Percentiles rank a stretch among this genome's conserved stretches.
Conservation (phyloP, 2,329 filamentous ascomycete genomes). For the Septoria linicola region DNA sequence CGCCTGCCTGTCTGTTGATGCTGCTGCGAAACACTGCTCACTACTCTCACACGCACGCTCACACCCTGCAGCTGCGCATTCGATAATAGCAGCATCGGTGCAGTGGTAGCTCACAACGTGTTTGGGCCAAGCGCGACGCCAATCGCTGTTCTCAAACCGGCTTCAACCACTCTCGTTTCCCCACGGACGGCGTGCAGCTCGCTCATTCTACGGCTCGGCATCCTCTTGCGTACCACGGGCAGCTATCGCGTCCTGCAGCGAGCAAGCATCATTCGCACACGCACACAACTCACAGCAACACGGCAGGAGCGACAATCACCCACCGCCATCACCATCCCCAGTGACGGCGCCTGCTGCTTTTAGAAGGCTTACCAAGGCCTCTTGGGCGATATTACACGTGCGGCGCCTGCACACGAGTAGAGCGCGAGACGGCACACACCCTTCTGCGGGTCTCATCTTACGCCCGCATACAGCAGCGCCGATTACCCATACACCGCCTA, state of each 20-base stretch:
- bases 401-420: constrained; percentile 1
- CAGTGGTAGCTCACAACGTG: background rate
- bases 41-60: background rate
- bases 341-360: constrained; percentile 2
- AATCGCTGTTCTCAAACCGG: too few species aligned
- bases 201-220: too few species aligned
- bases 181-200: too few species aligned
- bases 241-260: too few species aligned
- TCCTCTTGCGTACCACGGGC: too few species aligned
- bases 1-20: background rate
- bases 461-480: constrained; percentile 4
- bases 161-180: too few species aligned
- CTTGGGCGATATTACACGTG: background rate
- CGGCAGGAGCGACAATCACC: background rate
- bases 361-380: background rate
- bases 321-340: too few species aligned
- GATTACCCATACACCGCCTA: constrained; percentile 5
- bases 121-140: background rate
- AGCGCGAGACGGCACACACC: background rate
- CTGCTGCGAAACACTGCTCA: background rate
- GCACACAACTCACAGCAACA: background rate
- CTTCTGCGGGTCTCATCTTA: background rate
- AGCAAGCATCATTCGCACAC: background rate
- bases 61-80: too few species aligned
- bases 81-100: too few species aligned